phyloP scores from a whole-genome alignment of 2,329 filamentous ascomycete species.

The Trichothecium sympodiale region DNA sequence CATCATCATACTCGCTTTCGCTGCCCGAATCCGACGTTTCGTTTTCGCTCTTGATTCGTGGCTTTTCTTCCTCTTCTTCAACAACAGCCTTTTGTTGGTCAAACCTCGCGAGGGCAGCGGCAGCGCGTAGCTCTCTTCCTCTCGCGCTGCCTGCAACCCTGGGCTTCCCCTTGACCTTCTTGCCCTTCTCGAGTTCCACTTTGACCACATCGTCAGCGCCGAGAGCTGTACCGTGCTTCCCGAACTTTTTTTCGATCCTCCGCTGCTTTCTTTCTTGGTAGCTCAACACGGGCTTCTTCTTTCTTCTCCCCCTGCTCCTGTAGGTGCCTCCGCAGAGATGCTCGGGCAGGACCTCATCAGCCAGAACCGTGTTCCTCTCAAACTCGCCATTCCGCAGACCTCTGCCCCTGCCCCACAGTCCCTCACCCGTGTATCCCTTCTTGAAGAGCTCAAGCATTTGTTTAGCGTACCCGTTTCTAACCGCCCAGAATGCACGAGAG shows the following conservation, averaged over 20 bases:
- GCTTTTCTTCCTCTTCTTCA: neutral
- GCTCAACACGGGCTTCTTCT: conserved; percentile 41
- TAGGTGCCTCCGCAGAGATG: conserved; percentile 78
- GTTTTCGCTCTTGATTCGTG: conserved; percentile 1
- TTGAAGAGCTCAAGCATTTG: conserved; percentile 63
- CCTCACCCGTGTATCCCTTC: conserved; percentile 65
- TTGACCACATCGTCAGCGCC: conserved; percentile 60
- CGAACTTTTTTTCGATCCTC: conserved; percentile 67
- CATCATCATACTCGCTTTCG: conserved; percentile 38
- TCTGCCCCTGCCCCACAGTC: conserved; percentile 68
- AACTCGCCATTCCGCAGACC: conserved; percentile 50
- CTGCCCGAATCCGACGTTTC: conserved; percentile 29
- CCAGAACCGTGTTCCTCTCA: conserved; percentile 38
- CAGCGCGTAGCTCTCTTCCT: conserved; percentile 64
- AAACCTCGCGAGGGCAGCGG: conserved; percentile 66
- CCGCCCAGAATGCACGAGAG: conserved; percentile 67
- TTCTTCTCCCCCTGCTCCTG: conserved; percentile 45
- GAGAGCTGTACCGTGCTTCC: conserved; percentile 54
- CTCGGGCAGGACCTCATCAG: conserved; percentile 50
- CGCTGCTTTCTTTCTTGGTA: conserved; percentile 66
- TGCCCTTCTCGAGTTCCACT: conserved; percentile 56
- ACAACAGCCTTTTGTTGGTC: conserved; percentile 37
- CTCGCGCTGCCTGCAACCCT: conserved; percentile 64
- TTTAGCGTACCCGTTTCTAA: conserved; percentile 60
- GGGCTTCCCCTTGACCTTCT: conserved; percentile 51